These are phyloP conservation scores for Leccinum fallax DNA, from an alignment of 1,284 basidiomycete species.

Conservation along the genomic window DNA sequence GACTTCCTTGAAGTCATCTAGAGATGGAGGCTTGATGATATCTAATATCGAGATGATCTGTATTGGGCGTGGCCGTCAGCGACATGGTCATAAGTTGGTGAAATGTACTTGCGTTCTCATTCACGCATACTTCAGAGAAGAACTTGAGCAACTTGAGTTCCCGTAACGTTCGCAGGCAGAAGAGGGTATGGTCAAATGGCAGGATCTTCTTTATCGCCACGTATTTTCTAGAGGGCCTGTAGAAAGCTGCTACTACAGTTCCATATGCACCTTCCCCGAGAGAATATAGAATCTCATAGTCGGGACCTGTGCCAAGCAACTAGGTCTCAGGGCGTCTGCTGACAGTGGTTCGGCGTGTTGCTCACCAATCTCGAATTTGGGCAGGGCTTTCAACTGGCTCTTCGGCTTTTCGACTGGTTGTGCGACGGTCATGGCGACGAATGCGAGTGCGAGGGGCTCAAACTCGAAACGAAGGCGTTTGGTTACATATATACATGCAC, in stretches of 20 bases:
- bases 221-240: slow-evolving; percentile 62
- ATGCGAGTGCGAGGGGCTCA: neutral
- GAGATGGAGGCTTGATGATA: slow-evolving; percentile 77
- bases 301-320: slow-evolving; percentile 50
- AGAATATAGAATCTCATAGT: slow-evolving; percentile 76
- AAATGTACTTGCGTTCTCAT: slow-evolving; percentile 63
- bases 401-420: slow-evolving; percentile 21
- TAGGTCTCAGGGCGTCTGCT: slow-evolving; percentile 11
- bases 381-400: slow-evolving; percentile 44
- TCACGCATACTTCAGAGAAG: slow-evolving; percentile 81
- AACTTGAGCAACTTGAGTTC: slow-evolving; percentile 83
- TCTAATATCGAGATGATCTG: slow-evolving; percentile 87
- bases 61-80: neutral
- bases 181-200: slow-evolving; percentile 85
- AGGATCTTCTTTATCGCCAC: slow-evolving; percentile 85
- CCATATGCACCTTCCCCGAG: slow-evolving; percentile 81
- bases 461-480: neutral
- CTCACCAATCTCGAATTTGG: slow-evolving; percentile 69
- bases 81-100: neutral
- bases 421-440: slow-evolving; percentile 14
- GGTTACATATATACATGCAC: slow-evolving; percentile 7
- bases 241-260: slow-evolving; percentile 68
- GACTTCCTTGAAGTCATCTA: slow-evolving; percentile 84
- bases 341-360: slow-evolving; percentile 5
- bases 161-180: slow-evolving; percentile 74